Evolutionary conservation across 106 monocot species (phyloP).

Genomic region (Dactylorhiza incarnata): DNA sequence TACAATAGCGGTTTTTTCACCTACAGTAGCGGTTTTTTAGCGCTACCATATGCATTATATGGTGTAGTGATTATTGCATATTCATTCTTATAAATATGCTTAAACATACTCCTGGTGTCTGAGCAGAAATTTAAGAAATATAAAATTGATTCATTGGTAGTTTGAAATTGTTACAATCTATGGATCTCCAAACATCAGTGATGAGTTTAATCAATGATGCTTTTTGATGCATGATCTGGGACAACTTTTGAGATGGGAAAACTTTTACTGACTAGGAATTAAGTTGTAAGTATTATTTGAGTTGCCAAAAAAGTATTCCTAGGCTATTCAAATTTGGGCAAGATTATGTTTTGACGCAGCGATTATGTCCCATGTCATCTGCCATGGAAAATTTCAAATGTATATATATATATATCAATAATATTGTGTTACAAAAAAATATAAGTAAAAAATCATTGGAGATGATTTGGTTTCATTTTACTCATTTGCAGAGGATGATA

Average conservation of each 20-base stretch:
- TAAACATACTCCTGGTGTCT: neutral
- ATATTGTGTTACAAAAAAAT: neutral
- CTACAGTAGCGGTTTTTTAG: too few species aligned
- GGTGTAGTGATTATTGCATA: too few species aligned
- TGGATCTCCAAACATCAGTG: neutral
- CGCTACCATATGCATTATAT: too few species aligned
- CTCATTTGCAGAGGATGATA: conserved; percentile 90
- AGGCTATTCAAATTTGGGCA: neutral
- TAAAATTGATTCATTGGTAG: too few species aligned
- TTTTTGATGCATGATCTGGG: neutral
- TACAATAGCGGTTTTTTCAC: too few species aligned
- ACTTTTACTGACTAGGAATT: neutral
- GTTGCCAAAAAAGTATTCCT: neutral
- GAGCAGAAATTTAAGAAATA: neutral
- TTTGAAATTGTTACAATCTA: neutral
- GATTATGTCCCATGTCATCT: neutral
- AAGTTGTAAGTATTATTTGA: neutral
- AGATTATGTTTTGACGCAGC: neutral
- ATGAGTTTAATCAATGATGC: neutral
- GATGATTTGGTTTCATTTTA: conserved; percentile 9
- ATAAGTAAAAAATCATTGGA: neutral
- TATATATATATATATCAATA: neutral
- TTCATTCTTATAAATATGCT: neutral
- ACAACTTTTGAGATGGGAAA: neutral
- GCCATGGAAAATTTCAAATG: neutral